Evolutionary conservation across 441 rosid genomes (phyloP).

Genomic region (Rhodomyrtus psidioides): DNA sequence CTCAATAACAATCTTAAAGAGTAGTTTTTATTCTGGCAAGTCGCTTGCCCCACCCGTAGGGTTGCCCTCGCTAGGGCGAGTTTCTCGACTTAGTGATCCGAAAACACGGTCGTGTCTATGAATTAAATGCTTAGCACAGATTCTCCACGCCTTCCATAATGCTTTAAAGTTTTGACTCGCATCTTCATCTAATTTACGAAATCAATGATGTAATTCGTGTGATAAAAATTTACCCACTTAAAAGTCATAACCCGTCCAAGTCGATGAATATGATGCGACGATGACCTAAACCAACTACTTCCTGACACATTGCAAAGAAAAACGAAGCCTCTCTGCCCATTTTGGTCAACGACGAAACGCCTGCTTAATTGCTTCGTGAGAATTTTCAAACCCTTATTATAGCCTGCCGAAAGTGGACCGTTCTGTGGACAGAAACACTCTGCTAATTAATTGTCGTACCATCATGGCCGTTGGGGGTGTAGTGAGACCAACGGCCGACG

Average conservation of each 20-base stretch:
- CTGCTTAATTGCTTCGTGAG: not conserved
- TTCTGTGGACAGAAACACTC: not conserved
- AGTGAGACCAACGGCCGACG: not conserved
- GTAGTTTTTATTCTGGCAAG: not conserved
- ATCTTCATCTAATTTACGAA: too few species aligned
- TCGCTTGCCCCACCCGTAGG: fast-evolving
- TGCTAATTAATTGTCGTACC: not conserved
- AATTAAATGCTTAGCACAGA: not conserved
- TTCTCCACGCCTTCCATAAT: not conserved
- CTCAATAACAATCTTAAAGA: fast-evolving
- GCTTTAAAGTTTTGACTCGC: not conserved
- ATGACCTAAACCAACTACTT: not conserved
- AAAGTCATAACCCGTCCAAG: not conserved
- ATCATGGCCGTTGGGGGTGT: not conserved
- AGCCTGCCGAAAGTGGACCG: not conserved
- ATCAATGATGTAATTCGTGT: too few species aligned
- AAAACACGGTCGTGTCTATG: fast-evolving
- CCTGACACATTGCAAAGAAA: not conserved
- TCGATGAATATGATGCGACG: not conserved
- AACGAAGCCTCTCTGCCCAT: not conserved
- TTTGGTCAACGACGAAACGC: not conserved
- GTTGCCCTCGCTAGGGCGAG: not conserved
- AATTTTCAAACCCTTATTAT: not conserved
- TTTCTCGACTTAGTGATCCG: not conserved
- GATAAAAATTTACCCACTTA: too few species aligned